Evolutionary conservation across 345 rosid species (phyloP).

Genomic region (Melaleuca quinquenervia): DNA sequence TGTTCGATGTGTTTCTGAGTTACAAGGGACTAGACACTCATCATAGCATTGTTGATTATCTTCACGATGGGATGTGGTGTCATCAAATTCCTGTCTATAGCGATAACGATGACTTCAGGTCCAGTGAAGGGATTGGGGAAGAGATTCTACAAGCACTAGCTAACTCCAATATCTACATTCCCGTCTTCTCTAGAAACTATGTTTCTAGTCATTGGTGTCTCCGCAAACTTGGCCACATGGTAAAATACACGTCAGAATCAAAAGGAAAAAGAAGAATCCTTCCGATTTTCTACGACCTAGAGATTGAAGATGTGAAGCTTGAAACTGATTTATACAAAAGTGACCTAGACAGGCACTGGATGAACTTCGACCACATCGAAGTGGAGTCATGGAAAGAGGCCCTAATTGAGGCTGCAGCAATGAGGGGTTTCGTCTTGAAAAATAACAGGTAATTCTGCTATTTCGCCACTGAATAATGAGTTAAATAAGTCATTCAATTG

Average conservation of each 20-base stretch:
- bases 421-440: not conserved
- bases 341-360: not conserved
- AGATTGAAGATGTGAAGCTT: not conserved
- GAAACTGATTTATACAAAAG: not conserved
- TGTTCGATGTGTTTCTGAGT: not conserved
- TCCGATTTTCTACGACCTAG: not conserved
- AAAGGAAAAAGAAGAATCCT: not conserved
- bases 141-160: not conserved
- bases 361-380: not conserved
- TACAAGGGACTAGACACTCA: conserved; percentile 1
- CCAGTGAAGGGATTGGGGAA: not conserved
- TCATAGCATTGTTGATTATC: not conserved
- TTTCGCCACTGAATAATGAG: not conserved
- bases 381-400: not conserved
- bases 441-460: not conserved
- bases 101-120: not conserved
- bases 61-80: not conserved
- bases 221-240: not conserved
- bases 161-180: not conserved
- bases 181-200: not conserved
- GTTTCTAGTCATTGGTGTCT: conserved; percentile 1
- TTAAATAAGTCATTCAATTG: not conserved
- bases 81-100: not conserved
- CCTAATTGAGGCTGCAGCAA: not conserved
- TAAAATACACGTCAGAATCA: not conserved